Conservation (phyloP, 306 rosid genomes). For the Begonia peltatifolia region DNA sequence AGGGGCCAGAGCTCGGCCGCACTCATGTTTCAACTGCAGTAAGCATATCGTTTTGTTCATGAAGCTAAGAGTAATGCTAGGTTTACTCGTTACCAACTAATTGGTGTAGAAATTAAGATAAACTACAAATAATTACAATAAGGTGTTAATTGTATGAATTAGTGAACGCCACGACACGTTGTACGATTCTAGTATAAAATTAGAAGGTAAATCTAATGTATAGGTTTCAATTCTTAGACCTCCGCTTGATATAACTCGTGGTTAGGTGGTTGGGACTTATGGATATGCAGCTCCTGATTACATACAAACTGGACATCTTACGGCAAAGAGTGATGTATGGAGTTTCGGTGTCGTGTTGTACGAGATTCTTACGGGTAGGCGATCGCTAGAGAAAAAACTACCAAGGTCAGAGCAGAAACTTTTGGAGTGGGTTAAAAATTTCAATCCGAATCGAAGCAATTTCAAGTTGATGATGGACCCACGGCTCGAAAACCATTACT, state of each 20-base stretch:
- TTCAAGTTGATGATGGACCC: constrained; percentile 50
- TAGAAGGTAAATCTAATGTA: no score
- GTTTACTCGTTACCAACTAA: no score
- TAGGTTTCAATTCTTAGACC: no score
- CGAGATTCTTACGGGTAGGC: constrained; percentile 70
- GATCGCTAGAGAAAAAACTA: constrained; percentile 49
- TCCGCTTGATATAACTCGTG: neutral
- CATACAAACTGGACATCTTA: constrained; percentile 75
- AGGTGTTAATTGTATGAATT: no score
- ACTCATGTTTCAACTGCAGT: constrained; percentile 91
- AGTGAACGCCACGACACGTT: no score
- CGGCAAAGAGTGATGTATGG: constrained; percentile 85
- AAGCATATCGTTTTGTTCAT: constrained; percentile 20
- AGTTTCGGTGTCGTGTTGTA: constrained; percentile 69
- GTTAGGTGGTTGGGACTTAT: constrained; percentile 66
- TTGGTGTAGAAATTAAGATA: no score
- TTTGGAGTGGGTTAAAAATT: constrained; percentile 69
- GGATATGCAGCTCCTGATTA: constrained; percentile 95
- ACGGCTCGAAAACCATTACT: constrained; percentile 44
- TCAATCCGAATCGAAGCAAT: constrained; percentile 41
- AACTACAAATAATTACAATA: no score
- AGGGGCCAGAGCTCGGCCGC: constrained; percentile 58
- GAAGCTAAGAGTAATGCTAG: constrained; percentile 15
- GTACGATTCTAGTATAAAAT: no score
- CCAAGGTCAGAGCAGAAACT: constrained; percentile 59